These are phyloP conservation scores for Cordyceps militaris DNA, from an alignment of 2,329 filamentous ascomycete species.

Conservation along the genomic window DNA sequence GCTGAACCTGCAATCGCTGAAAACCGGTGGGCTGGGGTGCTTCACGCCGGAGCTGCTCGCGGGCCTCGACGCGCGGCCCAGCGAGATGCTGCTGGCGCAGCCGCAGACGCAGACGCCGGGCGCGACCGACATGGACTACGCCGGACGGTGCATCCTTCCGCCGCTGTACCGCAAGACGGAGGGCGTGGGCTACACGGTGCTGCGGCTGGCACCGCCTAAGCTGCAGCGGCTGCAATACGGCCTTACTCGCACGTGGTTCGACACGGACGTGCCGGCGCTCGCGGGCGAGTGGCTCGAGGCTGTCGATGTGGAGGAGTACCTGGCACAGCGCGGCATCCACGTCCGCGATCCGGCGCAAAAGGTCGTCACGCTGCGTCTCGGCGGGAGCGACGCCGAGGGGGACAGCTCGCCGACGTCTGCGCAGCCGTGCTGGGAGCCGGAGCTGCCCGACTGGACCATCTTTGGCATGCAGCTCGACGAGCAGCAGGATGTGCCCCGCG, in stretches of 20 bases:
- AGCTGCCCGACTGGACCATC: slow-evolving; percentile 13
- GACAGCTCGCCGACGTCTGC: slow-evolving; percentile 1
- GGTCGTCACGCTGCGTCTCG: background rate
- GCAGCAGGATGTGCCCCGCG: background rate
- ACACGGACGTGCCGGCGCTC: slow-evolving; percentile 6
- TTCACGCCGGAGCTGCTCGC: slow-evolving; percentile 2
- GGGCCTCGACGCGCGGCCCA: background rate
- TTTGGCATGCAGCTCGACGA: slow-evolving; percentile 9
- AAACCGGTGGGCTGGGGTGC: background rate
- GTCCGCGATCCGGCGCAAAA: background rate
- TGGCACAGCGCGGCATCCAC: slow-evolving; percentile 8
- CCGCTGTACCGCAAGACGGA: slow-evolving; percentile 11
- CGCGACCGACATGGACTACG: background rate
- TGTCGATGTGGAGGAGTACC: slow-evolving; percentile 10
- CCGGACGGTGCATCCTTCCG: background rate
- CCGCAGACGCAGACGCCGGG: background rate
- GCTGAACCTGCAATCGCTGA: background rate
- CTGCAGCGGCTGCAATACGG: slow-evolving; percentile 11
- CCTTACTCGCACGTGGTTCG: slow-evolving; percentile 10
- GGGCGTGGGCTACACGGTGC: background rate
- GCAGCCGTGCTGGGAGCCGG: slow-evolving; percentile 11
- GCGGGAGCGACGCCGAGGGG: background rate
- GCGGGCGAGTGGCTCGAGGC: slow-evolving; percentile 12
- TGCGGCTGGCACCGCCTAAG: slow-evolving; percentile 7
- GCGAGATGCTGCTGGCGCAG: slow-evolving; percentile 8